phyloP scores from a whole-genome alignment of 495 filamentous ascomycete species.

The Penicillium malachiteum region DNA sequence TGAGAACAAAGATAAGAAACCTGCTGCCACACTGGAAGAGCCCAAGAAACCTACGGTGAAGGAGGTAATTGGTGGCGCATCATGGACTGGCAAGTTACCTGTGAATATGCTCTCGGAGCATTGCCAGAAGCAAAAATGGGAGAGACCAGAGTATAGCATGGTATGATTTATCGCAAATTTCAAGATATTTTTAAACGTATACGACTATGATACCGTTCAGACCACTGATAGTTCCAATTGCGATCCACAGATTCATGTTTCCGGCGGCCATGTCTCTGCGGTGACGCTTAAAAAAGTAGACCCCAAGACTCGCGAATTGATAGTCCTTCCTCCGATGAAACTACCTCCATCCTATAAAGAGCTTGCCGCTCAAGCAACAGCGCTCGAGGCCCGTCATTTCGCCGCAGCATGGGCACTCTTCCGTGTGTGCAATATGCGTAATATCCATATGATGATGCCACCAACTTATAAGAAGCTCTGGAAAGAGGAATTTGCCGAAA shows the following conservation, averaged over 20 bases:
- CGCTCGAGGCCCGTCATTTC: constrained; percentile 88
- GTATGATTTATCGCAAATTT: constrained; percentile 26
- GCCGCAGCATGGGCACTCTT: constrained; percentile 88
- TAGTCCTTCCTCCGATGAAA: constrained; percentile 73
- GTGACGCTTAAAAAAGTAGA: constrained; percentile 78
- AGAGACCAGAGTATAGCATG: constrained; percentile 88
- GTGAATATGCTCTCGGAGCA: constrained; percentile 91
- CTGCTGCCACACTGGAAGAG: constrained; percentile 44
- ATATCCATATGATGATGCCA: constrained; percentile 91
- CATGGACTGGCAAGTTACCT: constrained; percentile 96
- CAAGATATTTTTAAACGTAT: background rate
- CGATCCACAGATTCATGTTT: constrained; percentile 41
- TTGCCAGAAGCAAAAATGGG: constrained; percentile 93
- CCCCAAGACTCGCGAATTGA: constrained; percentile 75
- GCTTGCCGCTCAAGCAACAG: constrained; percentile 64
- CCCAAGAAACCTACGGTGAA: constrained; percentile 79
- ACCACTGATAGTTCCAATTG: background rate
- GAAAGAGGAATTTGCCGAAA: constrained; percentile 76
- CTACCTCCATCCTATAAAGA: constrained; percentile 72
- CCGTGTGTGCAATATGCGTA: constrained; percentile 89
- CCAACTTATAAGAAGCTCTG: constrained; percentile 83
- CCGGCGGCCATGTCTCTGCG: constrained; percentile 69
- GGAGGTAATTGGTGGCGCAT: constrained; percentile 87
- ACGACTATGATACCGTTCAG: background rate
- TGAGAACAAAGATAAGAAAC: constrained; percentile 38